phyloP scores from a whole-genome alignment of 495 filamentous ascomycete genomes.

The Neurospora sp. region DNA sequence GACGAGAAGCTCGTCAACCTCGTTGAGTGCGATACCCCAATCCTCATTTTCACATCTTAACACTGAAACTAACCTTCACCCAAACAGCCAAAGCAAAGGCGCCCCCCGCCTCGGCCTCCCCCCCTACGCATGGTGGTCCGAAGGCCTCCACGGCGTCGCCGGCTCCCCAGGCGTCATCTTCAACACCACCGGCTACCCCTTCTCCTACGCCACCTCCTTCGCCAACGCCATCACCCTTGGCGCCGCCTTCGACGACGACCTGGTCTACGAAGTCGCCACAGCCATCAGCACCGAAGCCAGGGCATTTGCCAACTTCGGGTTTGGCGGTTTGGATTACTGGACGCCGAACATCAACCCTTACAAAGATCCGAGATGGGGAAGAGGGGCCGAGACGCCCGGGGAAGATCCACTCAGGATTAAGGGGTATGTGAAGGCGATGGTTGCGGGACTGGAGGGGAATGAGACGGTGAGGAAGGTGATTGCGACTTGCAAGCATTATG shows the following conservation, averaged over 20 bases:
- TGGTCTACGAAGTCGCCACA: conserved; percentile 30
- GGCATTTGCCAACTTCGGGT: conserved; percentile 54
- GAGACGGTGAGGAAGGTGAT: conserved; percentile 37
- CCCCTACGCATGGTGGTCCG: conserved; percentile 43
- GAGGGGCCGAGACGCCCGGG: conserved; percentile 30
- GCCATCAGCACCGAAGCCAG: conserved; percentile 51
- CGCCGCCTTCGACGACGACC: conserved; percentile 38
- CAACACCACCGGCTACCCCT: conserved; percentile 18
- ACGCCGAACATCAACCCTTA: conserved; percentile 64
- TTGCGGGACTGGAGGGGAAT: conserved; percentile 49
- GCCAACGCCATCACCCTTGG: conserved; percentile 33
- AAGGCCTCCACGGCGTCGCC: conserved; percentile 41
- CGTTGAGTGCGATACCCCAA: neutral
- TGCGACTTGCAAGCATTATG: conserved; percentile 56
- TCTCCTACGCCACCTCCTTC: conserved; percentile 38
- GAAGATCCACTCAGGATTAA: conserved; percentile 24
- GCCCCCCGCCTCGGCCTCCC: conserved; percentile 30
- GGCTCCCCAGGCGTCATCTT: conserved; percentile 26
- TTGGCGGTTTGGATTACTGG: conserved; percentile 51
- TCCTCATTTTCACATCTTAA: neutral
- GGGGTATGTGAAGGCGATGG: conserved; percentile 47
- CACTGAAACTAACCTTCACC: neutral
- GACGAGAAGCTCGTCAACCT: conserved; percentile 31
- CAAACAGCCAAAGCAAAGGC: conserved; percentile 20
- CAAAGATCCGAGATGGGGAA: conserved; percentile 37